Conservation (phyloP, 257 asterid genomes). For the Ocimum tenuiflorum region DNA sequence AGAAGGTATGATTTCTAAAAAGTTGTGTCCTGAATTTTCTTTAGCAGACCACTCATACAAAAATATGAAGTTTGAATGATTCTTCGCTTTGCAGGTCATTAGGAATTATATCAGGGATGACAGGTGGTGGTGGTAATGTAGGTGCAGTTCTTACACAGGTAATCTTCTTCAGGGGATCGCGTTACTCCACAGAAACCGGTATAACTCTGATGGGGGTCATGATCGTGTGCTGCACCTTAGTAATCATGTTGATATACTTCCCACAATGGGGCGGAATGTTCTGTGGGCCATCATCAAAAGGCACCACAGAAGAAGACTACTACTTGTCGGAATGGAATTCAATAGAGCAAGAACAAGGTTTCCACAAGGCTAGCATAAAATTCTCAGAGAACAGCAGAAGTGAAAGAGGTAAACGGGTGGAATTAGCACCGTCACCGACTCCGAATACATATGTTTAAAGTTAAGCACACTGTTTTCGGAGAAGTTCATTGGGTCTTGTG, state of each 20-base stretch:
- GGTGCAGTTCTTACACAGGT: conserved; percentile 77
- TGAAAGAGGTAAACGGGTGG: conserved; percentile 49
- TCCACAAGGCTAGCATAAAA: conserved; percentile 55
- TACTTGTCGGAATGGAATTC: conserved; percentile 64
- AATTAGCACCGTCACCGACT: conserved; percentile 27
- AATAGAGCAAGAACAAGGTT: conserved; percentile 43
- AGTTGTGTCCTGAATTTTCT: too few species aligned
- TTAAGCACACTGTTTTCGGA: too few species aligned
- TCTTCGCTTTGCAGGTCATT: conserved; percentile 41
- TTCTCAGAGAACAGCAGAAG: conserved; percentile 62
- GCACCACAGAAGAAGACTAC: conserved; percentile 64
- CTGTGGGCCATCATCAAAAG: conserved; percentile 52
- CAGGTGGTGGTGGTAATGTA: conserved; percentile 75
- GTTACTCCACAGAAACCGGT: conserved; percentile 57
- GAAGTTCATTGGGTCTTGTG: background rate
- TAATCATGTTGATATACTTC: conserved; percentile 46
- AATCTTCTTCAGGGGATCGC: conserved; percentile 68
- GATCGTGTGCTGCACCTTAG: conserved; percentile 50
- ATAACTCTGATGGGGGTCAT: conserved; percentile 67
- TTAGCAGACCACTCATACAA: too few species aligned
- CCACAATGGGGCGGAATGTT: conserved; percentile 98
- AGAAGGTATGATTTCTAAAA: conserved; percentile 46
- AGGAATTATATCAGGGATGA: conserved; percentile 73
- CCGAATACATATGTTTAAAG: conserved; percentile 18
- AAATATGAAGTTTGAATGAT: background rate